Evolutionary conservation across 257 asterid species (phyloP).

Genomic region (Solanum virginianum): DNA sequence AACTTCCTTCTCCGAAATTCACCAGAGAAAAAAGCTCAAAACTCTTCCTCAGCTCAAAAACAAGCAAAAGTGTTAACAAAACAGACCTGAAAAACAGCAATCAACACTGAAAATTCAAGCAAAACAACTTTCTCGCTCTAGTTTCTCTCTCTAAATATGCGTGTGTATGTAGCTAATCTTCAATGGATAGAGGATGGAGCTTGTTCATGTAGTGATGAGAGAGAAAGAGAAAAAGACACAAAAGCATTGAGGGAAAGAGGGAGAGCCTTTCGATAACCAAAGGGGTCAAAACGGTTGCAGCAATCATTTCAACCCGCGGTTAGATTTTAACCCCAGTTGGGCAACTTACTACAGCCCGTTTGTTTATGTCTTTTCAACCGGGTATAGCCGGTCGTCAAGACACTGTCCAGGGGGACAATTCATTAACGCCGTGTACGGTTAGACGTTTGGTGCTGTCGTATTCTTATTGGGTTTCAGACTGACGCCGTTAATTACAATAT

Average conservation of each 20-base stretch:
- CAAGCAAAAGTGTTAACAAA: background rate
- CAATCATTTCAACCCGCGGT: conserved; percentile 14
- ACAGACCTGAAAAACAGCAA: background rate
- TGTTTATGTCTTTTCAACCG: conserved; percentile 21
- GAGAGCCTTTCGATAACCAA: conserved; percentile 16
- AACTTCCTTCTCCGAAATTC: background rate
- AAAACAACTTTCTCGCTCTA: conserved; percentile 1
- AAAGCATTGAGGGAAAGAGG: background rate
- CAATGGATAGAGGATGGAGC: background rate
- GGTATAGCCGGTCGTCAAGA: conserved; percentile 25
- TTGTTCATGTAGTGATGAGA: conserved; percentile 12
- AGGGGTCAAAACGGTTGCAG: conserved; percentile 8
- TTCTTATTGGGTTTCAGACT: conserved; percentile 15
- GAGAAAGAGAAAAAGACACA: background rate
- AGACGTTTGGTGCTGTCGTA: conserved; percentile 16
- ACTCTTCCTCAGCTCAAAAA: background rate
- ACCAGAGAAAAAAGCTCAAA: background rate
- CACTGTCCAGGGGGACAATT: conserved; percentile 23
- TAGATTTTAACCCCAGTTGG: conserved; percentile 4
- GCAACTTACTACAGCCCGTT: conserved; percentile 6
- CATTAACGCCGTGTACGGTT: conserved; percentile 18
- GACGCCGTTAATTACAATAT: conserved; percentile 18
- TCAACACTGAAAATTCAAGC: background rate
- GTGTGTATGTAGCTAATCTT: background rate
- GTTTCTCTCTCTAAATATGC: background rate